Evolutionary conservation across 1,284 basidiomycete species (phyloP), one percentile per base, ranked within the genome.

Genomic region (Ceratobasidium sp.): DNA sequence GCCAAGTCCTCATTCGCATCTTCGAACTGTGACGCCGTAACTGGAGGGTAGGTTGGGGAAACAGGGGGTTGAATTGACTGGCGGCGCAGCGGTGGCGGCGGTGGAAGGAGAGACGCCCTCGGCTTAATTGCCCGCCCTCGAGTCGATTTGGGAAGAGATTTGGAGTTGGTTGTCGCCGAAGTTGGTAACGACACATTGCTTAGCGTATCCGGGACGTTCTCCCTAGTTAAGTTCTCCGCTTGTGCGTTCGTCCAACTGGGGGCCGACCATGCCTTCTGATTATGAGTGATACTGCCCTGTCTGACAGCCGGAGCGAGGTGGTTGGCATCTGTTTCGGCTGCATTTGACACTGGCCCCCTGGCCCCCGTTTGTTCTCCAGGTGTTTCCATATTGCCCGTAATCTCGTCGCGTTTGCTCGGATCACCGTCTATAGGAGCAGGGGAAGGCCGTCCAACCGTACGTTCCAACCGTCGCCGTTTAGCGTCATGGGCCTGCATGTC

Each of bases 1-100:
- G 36, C 4, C 29, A 44, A 45, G 24, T 73, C 71, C 50, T 73
- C 71, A 51, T 63, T 59, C 9, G 71, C 71, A n/a, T 73, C 71
- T 4, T 57, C 71, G 19, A 73, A 31, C 24, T 73, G 71, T 36
- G 71, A 73, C 3, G 71, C 71, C 17, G 71, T 73, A 36, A 73
- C 48, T 17, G 27, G 71, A 17, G 71, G 71, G 14, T 50, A 50
- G 1, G 51, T 33, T 31, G 71, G 59, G 11, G 59, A 53, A 41
- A 48, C 19, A 9, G 71, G 57, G 27, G 57, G 59, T 1, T 19
- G n/a, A 24, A 22, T 7, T 24, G 44, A n/a, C 19, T 47, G 17
- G 59, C 45, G 71, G 33, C 48, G 3, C 27, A 22, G 29, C 17
- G 48, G 48, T 33, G 48, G 71, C n/a, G 44, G 47, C 33, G 33